phyloP scores from a whole-genome alignment of 176 grass and related monocot genomes.

The Tillandsia leiboldiana region DNA sequence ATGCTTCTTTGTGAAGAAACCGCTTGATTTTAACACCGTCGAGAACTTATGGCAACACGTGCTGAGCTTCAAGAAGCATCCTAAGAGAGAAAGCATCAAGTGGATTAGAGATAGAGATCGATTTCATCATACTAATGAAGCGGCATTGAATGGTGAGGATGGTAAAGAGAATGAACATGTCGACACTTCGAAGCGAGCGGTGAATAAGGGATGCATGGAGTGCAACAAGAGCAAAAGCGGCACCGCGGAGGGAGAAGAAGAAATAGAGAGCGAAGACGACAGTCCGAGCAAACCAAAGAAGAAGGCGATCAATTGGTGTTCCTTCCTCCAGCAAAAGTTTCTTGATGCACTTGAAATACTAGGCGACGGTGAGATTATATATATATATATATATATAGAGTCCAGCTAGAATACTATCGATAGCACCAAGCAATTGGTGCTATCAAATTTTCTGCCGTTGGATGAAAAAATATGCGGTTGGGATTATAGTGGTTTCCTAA shows the following conservation, averaged over 20 bases:
- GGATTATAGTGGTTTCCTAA: too few relatives aligned
- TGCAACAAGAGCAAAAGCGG: background rate
- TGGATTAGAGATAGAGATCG: background rate
- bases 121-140: too few relatives aligned
- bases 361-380: constrained; percentile 15
- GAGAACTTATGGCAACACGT: constrained; percentile 14
- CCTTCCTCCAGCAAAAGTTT: constrained; percentile 26
- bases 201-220: background rate
- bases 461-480: too few relatives aligned
- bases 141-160: too few relatives aligned
- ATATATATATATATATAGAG: background rate
- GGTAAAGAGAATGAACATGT: background rate
- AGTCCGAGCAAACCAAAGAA: background rate
- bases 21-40: constrained; percentile 7
- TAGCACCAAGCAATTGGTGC: too few relatives aligned
- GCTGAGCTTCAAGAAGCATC: background rate
- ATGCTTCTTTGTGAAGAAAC: constrained; percentile 25
- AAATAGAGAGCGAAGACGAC: background rate
- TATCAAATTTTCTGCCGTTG: too few relatives aligned
- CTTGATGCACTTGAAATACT: constrained; percentile 15
- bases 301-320: constrained; percentile 17
- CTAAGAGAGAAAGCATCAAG: background rate
- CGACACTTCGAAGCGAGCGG: background rate
- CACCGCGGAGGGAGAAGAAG: background rate
- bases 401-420: too few relatives aligned